Conservation (phyloP, 352 stramenopile genomes). For the Phytophthora crassamura region DNA sequence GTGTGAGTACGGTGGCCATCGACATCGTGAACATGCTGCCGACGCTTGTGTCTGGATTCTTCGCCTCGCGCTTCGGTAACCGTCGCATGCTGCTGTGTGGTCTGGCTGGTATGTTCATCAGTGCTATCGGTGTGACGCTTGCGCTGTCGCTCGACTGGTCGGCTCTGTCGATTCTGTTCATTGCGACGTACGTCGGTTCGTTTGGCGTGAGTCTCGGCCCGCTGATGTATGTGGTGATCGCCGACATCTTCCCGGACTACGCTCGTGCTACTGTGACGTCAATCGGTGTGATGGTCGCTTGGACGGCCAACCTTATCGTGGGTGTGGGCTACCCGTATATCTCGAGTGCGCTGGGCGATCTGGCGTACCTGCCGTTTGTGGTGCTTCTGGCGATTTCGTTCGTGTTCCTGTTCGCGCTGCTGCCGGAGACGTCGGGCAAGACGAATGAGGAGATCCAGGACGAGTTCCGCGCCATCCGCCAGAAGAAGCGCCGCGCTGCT, state of each 20-base stretch:
- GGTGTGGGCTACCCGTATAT: conserved; percentile 63
- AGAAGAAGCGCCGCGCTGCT: conserved; percentile 29
- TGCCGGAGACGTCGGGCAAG: conserved; percentile 56
- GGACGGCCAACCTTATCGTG: conserved; percentile 48
- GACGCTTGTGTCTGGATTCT: conserved; percentile 39
- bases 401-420: conserved; percentile 38
- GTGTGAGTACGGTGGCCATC: conserved; percentile 44
- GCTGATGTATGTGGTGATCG: conserved; percentile 54
- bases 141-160: conserved; percentile 37
- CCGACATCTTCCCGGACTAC: conserved; percentile 50
- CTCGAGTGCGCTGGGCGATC: conserved; percentile 35
- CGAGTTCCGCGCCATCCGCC: conserved; percentile 46
- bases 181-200: conserved; percentile 37
- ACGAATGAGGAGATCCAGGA: conserved; percentile 61
- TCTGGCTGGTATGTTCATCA: conserved; percentile 45
- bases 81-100: conserved; percentile 43
- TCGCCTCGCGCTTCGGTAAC: conserved; percentile 42
- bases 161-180: conserved; percentile 49
- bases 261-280: conserved; percentile 47
- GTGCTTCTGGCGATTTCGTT: conserved; percentile 36
- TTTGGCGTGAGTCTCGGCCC: conserved; percentile 43
- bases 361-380: conserved; percentile 47
- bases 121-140: conserved; percentile 43
- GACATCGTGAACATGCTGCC: conserved; percentile 49
- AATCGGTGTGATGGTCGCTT: conserved; percentile 43